phyloP scores from a whole-genome alignment of 106 monocot genomes.

The Ottelia alismoides region DNA sequence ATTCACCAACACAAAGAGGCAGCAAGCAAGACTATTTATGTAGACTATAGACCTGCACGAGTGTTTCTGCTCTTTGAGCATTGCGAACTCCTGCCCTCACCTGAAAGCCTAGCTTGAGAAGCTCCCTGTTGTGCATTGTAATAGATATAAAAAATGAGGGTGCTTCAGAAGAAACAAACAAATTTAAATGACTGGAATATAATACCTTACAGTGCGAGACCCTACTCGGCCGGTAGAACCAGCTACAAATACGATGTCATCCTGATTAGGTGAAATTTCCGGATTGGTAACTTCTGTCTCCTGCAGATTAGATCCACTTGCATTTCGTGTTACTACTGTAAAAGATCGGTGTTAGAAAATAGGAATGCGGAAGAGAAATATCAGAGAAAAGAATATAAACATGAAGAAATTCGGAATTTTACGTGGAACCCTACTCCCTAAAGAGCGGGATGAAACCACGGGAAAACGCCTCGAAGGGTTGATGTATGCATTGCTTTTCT shows the following conservation, averaged over 20 bases:
- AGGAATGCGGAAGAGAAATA: too few species aligned
- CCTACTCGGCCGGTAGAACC: slow-evolving; percentile 95
- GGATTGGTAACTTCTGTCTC: too few species aligned
- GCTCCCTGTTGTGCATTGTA: slow-evolving; percentile 35
- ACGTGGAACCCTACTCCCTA: too few species aligned
- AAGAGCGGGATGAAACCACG: too few species aligned
- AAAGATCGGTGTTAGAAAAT: too few species aligned
- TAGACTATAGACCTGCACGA: slow-evolving; percentile 23
- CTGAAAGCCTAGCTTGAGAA: slow-evolving; percentile 76
- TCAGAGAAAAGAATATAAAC: too few species aligned
- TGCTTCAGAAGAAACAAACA: too few species aligned
- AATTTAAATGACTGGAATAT: not conserved
- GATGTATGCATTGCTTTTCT: too few species aligned
- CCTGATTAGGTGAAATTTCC: slow-evolving; percentile 9
- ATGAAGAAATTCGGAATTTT: too few species aligned
- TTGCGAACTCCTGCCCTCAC: slow-evolving; percentile 80
- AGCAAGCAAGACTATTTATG: not conserved
- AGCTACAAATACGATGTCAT: slow-evolving; percentile 65
- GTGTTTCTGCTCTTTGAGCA: slow-evolving; percentile 45
- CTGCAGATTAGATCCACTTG: too few species aligned
- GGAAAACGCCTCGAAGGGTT: too few species aligned
- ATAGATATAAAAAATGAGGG: not conserved
- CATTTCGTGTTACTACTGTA: too few species aligned
- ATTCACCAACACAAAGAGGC: not conserved
- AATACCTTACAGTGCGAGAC: slow-evolving; percentile 78